Base-by-base conservation (phyloP, 345 rosid species). In the Rhodamnia argentea region DNA sequence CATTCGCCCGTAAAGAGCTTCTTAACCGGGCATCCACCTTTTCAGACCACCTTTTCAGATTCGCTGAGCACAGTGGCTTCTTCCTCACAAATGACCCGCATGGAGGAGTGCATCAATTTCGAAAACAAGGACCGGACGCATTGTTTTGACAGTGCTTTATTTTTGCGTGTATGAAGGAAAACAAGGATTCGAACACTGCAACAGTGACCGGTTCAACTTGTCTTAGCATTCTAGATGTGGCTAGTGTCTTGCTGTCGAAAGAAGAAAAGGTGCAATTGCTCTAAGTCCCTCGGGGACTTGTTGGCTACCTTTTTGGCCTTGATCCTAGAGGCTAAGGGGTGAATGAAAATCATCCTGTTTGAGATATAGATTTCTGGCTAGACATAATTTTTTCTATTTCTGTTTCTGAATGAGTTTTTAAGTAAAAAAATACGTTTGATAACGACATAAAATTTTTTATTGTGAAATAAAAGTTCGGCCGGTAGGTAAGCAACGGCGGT, bases 301-400 rank as follows among this genome's bases (percentile, higher is more conserved):
- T 64, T 47, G 83, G 89, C 52, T 27, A 57, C 87, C 74, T 87
- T 89, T 37, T 56, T 89, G 22, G 85, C 52, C 5, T 13, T 82
- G 85, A 85, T 91, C 86, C 90, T 85, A 16, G 87, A 86, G 62
- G 84, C 64, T 52, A n/a, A n/a, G n/a, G n/a, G n/a, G n/a, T n/a
- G n/a, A n/a, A n/a, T n/a, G n/a, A n/a, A n/a, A n/a, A n/a, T n/a
- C n/a, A n/a, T n/a, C n/a, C n/a, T n/a, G n/a, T n/a, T n/a, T n/a
- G n/a, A n/a, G n/a, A n/a, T n/a, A n/a, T n/a, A n/a, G n/a, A n/a
- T n/a, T n/a, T n/a, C n/a, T n/a, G n/a, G n/a, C n/a, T n/a, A n/a
- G n/a, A n/a, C n/a, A n/a, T n/a, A n/a, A n/a, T n/a, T n/a, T n/a
- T n/a, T n/a, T n/a, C n/a, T n/a, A n/a, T n/a, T n/a, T n/a, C n/a